Percentiles rank a stretch among this genome's conserved stretches.
Evolutionary conservation across 1,284 basidiomycete species (phyloP).

Genomic region (Pyrrhoderma lamaoense): DNA sequence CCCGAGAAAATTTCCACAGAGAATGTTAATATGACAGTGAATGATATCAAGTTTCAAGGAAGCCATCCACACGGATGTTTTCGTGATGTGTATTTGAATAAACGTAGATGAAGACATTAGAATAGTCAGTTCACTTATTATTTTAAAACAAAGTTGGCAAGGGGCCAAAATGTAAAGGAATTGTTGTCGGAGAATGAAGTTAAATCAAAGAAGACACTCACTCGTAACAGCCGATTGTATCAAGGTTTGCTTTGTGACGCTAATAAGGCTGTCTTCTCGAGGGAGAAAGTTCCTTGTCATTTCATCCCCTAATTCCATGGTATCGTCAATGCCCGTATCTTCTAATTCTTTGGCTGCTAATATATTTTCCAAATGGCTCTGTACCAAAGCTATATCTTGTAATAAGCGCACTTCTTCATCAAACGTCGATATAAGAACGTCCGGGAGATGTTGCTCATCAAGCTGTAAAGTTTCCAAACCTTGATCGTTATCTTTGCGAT

Average conservation of each 20-base stretch:
- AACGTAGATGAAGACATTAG: too few relatives aligned
- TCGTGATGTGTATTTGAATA: too few relatives aligned
- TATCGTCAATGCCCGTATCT: background rate
- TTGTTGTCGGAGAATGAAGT: too few relatives aligned
- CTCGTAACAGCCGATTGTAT: background rate
- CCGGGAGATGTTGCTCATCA: background rate
- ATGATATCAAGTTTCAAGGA: too few relatives aligned
- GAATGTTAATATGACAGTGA: too few relatives aligned
- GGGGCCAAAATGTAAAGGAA: too few relatives aligned
- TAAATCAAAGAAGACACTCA: too few relatives aligned
- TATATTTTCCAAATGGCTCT: slow-evolving; percentile 4
- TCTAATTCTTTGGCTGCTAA: background rate
- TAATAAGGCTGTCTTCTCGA: background rate
- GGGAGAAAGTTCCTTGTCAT: background rate
- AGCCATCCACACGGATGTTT: too few relatives aligned
- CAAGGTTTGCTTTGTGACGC: background rate
- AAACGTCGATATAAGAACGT: background rate
- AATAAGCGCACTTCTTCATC: slow-evolving; percentile 8
- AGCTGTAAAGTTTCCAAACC: background rate
- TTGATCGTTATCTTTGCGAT: background rate
- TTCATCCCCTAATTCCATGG: background rate
- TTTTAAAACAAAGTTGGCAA: too few relatives aligned
- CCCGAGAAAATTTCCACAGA: too few relatives aligned
- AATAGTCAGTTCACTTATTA: too few relatives aligned
- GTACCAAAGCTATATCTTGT: slow-evolving; percentile 4